Evolutionary conservation across 768 basidiomycete genomes (phyloP), one percentile per base, ranked within the genome.

Genomic region (Flagelloscypha sp.): DNA sequence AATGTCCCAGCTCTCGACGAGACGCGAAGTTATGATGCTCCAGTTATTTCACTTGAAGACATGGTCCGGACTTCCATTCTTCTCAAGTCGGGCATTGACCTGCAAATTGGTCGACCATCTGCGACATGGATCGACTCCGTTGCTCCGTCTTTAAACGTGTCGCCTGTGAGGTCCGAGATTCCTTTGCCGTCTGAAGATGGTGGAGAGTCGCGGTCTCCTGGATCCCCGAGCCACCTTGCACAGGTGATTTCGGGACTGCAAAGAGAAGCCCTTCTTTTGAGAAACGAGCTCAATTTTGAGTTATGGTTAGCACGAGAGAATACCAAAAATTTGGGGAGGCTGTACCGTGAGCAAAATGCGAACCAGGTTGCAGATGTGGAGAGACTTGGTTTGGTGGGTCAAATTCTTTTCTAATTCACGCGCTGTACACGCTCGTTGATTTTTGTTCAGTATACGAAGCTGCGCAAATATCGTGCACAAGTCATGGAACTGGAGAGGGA

Each of bases 281-380:
- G 81, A 32, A 86, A 78, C 50, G 86, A 90, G 44, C 72, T 90
- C 27, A 86, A 87, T 50, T 86, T 89, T 41, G 84, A 90, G 58
- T 63, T 80, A 17, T 92, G 86, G 84, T 61, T 84, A 27, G 78
- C 84, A 38, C 68, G 84, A 43, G 79, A 88, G 56, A 86, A 87
- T 40, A 70, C 82, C 34, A 75, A 77, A 50, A 84, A 89, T 48
- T 82, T 92, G 33, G 84, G 80, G n/a, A 70, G 79, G 25, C 59
- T 90, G 27, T 81, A 85, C 47, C 72, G 80, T 44, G 79, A 85
- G 44, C 76, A 75, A 21, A 74, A 84, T 16, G 55, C 83, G 24
- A 75, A 80, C 39, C 74, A 73, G 49, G 79, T 74, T 30, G 84
- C 83, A 17, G 88, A 92, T 53, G 72, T 72, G 3, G 88, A 92